Base-by-base conservation (phyloP, 2,329 filamentous ascomycete genomes). In the Trichoderma sp. region DNA sequence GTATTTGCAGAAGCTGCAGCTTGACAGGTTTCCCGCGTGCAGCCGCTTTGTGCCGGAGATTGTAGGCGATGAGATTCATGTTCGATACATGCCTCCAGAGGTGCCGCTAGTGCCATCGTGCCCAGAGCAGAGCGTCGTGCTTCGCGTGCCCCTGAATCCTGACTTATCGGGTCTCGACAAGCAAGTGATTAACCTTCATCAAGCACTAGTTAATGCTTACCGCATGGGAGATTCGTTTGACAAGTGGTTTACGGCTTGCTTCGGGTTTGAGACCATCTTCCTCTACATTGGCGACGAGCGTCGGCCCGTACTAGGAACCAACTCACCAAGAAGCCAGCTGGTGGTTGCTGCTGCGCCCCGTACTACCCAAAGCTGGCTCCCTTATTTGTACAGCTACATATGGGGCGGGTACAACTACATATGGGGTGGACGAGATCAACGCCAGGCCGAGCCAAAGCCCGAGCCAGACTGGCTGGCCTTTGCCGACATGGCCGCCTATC, bases 401-500 rank as follows among this genome's bases (percentile, higher is more conserved):
- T 66, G 51, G 34, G 73, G 72, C 49, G 66, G 37, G 46, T 73
- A 75, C 37, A 78, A 73, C 61, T 81, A 77, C 69, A 66, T 83
- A 46, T 65, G 46, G 34, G 73, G 72, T 43, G 66, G 51, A 10
- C 37, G 49, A n/a, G 39, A 46, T 1, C 21, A 51, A 1, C 14
- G 5, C 34, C 37, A 18, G 70, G 69, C 5, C 43, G 74, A 39
- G 21, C 70, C 70, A 10, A 78, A 83, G 14, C 71, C 70, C 8
- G 78, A 83, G 13, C 76, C 81, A 14, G 81, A 83, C 43, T 85
- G 82, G 75, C 84, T 95, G 54, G 87, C 86, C 2, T 96, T 95
- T 79, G 87, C 89, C 49, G 92, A 96, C 78, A 87, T 87, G 71
- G 91, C 92, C 1, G 90, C 92, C 0, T 91, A 91, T 76, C 85